phyloP scores from a whole-genome alignment of 2,329 filamentous ascomycete genomes.

The Cladosporium sp. region DNA sequence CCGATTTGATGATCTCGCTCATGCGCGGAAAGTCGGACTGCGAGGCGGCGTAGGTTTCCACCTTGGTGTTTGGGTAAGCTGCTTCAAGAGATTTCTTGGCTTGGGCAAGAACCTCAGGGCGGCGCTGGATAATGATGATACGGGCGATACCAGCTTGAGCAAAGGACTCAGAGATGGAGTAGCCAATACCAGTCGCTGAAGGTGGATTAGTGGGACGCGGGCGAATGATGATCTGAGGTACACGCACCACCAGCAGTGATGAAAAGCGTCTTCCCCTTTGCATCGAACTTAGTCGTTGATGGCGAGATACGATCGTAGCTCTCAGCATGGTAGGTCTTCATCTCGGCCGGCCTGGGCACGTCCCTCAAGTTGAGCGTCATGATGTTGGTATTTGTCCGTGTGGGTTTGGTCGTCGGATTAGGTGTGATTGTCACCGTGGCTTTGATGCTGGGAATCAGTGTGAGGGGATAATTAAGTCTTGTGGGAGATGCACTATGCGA shows the following conservation, averaged over 20 bases:
- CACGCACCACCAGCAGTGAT: constrained; percentile 18
- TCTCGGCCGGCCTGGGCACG: constrained; percentile 7
- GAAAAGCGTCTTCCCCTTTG: constrained; percentile 21
- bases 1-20: constrained; percentile 28
- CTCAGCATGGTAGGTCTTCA: constrained; percentile 19
- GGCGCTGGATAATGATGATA: constrained; percentile 21
- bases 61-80: constrained; percentile 27
- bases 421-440: too few species aligned
- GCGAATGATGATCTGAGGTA: neutral
- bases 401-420: too few species aligned
- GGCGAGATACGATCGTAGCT: constrained; percentile 20
- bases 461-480: too few species aligned
- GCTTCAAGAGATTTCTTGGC: constrained; percentile 33
- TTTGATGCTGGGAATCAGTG: too few species aligned
- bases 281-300: constrained; percentile 17
- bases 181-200: constrained; percentile 20
- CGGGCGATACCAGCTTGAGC: constrained; percentile 18
- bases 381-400: neutral
- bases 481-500: too few species aligned
- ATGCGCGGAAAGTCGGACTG: constrained; percentile 19
- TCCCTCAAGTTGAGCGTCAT: neutral
- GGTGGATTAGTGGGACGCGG: neutral
- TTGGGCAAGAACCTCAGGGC: constrained; percentile 27
- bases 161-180: constrained; percentile 20
- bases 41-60: constrained; percentile 30